Evolutionary conservation across 257 asterid genomes (phyloP).

Genomic region (Cinchona pubescens): DNA sequence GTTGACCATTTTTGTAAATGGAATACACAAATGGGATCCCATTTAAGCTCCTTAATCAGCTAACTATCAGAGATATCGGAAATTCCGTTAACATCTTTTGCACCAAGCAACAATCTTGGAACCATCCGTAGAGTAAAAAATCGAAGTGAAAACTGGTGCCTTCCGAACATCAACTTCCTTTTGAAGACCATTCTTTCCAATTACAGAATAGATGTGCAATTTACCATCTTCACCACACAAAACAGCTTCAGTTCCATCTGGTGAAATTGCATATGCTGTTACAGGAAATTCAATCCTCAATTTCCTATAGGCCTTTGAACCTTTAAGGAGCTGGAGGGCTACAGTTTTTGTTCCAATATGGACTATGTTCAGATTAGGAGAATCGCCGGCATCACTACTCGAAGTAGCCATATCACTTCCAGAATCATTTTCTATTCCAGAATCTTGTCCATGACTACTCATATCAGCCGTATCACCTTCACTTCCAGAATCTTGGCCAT

Average conservation of each 20-base stretch:
- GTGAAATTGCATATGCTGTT: constrained; percentile 67
- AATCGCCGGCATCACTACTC: constrained; percentile 42
- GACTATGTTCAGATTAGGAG: constrained; percentile 70
- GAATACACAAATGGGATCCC: too few relatives aligned
- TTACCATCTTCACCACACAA: constrained; percentile 88
- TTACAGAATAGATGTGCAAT: constrained; percentile 57
- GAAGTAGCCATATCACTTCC: too few relatives aligned
- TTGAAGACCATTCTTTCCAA: constrained; percentile 56
- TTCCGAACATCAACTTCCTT: constrained; percentile 77
- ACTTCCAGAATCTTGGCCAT: too few relatives aligned
- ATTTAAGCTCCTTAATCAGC: too few relatives aligned
- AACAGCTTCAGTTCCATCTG: constrained; percentile 78
- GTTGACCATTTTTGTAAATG: too few relatives aligned
- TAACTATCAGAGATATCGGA: too few relatives aligned
- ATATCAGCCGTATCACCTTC: too few relatives aligned
- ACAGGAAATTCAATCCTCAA: constrained; percentile 62
- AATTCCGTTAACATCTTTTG: constrained; percentile 67
- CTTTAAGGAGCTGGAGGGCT: constrained; percentile 40
- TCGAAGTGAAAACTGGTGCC: constrained; percentile 67
- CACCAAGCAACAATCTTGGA: constrained; percentile 82
- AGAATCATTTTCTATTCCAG: too few relatives aligned
- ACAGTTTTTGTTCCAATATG: constrained; percentile 60
- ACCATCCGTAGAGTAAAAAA: constrained; percentile 82
- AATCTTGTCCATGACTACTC: too few relatives aligned
- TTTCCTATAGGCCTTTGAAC: constrained; percentile 51